Evolutionary conservation across 2,329 filamentous ascomycete species (phyloP), one percentile per base, ranked within the genome.

Genomic region (Cladosporium sp.): DNA sequence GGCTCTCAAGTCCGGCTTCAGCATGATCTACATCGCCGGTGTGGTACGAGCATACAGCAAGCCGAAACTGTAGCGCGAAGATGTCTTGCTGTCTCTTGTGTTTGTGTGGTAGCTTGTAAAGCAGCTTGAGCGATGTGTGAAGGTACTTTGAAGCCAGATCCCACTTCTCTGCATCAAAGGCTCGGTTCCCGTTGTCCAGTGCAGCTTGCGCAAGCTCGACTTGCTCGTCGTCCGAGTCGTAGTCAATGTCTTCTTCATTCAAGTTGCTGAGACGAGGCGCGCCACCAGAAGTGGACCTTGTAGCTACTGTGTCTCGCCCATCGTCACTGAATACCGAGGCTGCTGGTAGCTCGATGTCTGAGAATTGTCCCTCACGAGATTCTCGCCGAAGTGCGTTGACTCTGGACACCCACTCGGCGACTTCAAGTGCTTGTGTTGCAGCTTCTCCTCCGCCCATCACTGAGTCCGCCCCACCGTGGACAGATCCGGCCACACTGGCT

Each of bases 131-230:
- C 9, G 66, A 65, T 62, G 69, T 67, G 45, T 63, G 63, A 9
- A 71, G 64, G 30, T 69, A 63, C 51, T 66, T 64, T 25, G 64
- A 56, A 25, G 69, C 67, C 20, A 65, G 64, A 11, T 57, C 47
- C 64, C 65, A 71, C 42, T 67, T 58, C 45, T 55, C 51, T 12
- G 58, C 57, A 5, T 66, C 61, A 62, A 70, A 70, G 20, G 67
- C 64, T 55, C 59, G 55, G 15, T 58, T 63, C 19, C 67, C 69
- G 7, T 65, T 67, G 8, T 65, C 63, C 39, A 69, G 55, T n/a
- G 69, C 68, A 45, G 66, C 60, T 60, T 66, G 65, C 12, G 67
- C 67, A 28, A 70, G 62, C 45, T 71, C 68, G 15, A 62, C 60
- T 15, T 67, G 57, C 59, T 71, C 68, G 55, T 70, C 67, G 7